These are phyloP conservation scores for Tricholoma matsutake DNA, from an alignment of 768 basidiomycete species.

Conservation along the genomic window DNA sequence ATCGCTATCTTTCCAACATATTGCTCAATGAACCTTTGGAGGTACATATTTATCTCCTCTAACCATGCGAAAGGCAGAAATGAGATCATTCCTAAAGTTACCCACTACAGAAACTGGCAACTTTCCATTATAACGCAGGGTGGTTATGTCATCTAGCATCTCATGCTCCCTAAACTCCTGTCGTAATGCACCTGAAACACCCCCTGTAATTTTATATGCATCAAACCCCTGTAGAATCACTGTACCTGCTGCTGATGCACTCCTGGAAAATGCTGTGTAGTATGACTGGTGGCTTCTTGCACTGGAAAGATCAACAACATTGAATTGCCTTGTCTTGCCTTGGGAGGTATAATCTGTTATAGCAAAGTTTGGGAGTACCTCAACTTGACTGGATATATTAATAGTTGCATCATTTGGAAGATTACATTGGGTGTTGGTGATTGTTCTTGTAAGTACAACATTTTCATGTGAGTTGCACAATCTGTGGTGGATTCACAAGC, in stretches of 20 bases:
- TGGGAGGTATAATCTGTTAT: slow-evolving; percentile 28
- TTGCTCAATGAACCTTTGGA: slow-evolving; percentile 2
- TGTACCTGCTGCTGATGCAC: slow-evolving; percentile 24
- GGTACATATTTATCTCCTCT: slow-evolving; percentile 4
- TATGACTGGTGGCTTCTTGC: slow-evolving; percentile 17
- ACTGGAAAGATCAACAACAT: slow-evolving; percentile 27
- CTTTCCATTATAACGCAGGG: slow-evolving; percentile 15
- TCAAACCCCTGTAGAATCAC: slow-evolving; percentile 20
- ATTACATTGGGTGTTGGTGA: slow-evolving; percentile 5
- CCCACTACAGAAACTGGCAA: slow-evolving; percentile 10
- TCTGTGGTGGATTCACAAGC: slow-evolving; percentile 20
- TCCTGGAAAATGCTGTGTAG: slow-evolving; percentile 28
- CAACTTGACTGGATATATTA: slow-evolving; percentile 18
- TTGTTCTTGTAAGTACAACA: slow-evolving; percentile 25
- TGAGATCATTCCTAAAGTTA: slow-evolving; percentile 4
- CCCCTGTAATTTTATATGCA: slow-evolving; percentile 20
- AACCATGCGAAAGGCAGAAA: neutral
- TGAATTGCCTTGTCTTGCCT: slow-evolving; percentile 23
- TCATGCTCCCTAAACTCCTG: slow-evolving; percentile 34
- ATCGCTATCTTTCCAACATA: slow-evolving; percentile 2
- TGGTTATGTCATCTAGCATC: slow-evolving; percentile 33
- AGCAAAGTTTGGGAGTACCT: slow-evolving; percentile 20
- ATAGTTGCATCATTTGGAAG: slow-evolving; percentile 14
- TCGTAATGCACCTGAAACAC: slow-evolving; percentile 22
- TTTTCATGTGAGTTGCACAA: slow-evolving; percentile 26